Conservation (phyloP, 2,329 filamentous ascomycete genomes). For the Alternaria conjuncta region DNA sequence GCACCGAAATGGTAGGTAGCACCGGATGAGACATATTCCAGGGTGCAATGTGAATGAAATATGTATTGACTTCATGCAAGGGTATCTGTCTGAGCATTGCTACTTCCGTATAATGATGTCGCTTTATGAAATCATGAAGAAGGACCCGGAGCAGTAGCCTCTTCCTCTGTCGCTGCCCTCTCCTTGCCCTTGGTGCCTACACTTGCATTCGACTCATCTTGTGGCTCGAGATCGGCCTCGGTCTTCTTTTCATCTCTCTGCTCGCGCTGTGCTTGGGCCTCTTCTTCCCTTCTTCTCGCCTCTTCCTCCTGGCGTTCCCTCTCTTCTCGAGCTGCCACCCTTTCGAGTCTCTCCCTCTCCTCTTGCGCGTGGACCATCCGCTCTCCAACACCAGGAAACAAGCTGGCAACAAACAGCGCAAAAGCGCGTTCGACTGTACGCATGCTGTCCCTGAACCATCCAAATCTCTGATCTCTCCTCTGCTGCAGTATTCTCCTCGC, state of each 20-base stretch:
- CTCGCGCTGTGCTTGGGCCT: slow-evolving; percentile 7
- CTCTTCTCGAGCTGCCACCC: slow-evolving; percentile 37
- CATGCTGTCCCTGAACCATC: slow-evolving; percentile 45
- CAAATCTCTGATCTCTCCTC: slow-evolving; percentile 34
- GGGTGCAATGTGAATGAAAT: not conserved
- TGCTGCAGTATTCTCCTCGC: slow-evolving; percentile 51
- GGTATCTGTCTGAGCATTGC: not conserved
- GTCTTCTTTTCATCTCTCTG: slow-evolving; percentile 19
- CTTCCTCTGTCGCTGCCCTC: slow-evolving; percentile 7
- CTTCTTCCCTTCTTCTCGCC: slow-evolving; percentile 14
- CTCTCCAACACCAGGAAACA: slow-evolving; percentile 68
- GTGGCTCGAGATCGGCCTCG: slow-evolving; percentile 12
- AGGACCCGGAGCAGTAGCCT: not conserved
- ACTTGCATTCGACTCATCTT: not conserved
- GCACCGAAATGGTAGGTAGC: not conserved
- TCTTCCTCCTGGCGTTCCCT: slow-evolving; percentile 24
- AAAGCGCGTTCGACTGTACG: slow-evolving; percentile 61
- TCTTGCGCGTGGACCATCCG: slow-evolving; percentile 64
- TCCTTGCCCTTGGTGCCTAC: slow-evolving; percentile 27
- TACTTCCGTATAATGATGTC: not conserved
- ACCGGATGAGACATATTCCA: not conserved
- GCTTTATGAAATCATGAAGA: not conserved
- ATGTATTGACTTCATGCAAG: not conserved
- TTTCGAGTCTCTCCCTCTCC: slow-evolving; percentile 49
- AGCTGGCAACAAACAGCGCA: slow-evolving; percentile 67